phyloP scores from a whole-genome alignment of 345 rosid genomes.

The Erodium maritimum region DNA sequence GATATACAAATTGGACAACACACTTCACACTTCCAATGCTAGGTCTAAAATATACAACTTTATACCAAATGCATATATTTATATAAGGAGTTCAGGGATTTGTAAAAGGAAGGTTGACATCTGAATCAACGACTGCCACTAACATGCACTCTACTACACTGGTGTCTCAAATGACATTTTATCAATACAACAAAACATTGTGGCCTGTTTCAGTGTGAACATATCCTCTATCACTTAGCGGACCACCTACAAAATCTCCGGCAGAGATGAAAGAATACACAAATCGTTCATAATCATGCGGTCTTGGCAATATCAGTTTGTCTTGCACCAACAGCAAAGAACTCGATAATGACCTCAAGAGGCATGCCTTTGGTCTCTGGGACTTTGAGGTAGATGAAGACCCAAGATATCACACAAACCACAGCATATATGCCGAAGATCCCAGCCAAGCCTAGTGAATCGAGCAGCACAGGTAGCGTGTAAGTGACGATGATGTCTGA shows the following conservation, averaged over 20 bases:
- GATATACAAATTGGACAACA: too few species aligned
- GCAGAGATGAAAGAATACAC: background rate
- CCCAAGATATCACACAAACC: constrained; percentile 66
- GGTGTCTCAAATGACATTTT: background rate
- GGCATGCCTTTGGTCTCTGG: constrained; percentile 99
- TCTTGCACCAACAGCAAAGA: constrained; percentile 83
- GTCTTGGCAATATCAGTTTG: constrained; percentile 34
- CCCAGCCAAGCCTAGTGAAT: constrained; percentile 67
- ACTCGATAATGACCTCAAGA: constrained; percentile 90
- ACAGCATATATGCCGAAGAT: constrained; percentile 64
- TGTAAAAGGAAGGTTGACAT: too few species aligned
- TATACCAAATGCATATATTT: too few species aligned
- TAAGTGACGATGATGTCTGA: constrained; percentile 82
- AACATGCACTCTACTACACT: too few species aligned
- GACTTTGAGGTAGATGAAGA: constrained; percentile 80
- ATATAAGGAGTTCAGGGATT: too few species aligned
- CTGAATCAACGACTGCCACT: too few species aligned
- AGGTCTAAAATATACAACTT: too few species aligned
- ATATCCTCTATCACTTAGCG: too few species aligned
- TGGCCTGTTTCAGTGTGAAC: too few species aligned
- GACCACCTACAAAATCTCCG: too few species aligned
- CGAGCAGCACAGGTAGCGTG: constrained; percentile 75
- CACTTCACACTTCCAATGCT: too few species aligned
- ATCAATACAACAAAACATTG: background rate
- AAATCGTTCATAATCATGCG: constrained; percentile 12